phyloP scores from a whole-genome alignment of 2,329 filamentous ascomycete species.

The Epichloe gansuensis region DNA sequence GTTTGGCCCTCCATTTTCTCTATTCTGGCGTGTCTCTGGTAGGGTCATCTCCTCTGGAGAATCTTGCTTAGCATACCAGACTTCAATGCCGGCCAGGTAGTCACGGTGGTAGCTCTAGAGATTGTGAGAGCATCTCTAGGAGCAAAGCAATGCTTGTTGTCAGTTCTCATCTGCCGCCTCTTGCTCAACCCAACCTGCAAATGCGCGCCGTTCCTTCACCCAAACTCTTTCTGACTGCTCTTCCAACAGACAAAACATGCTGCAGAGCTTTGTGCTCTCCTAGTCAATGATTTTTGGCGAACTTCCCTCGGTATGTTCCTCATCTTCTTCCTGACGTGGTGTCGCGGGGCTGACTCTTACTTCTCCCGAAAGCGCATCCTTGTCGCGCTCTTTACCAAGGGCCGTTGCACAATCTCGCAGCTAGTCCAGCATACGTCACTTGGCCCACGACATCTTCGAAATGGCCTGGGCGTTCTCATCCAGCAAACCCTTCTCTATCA shows the following conservation, averaged over 20 bases:
- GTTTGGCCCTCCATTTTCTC: neutral
- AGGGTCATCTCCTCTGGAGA: neutral
- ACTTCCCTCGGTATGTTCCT: constrained; percentile 62
- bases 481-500: constrained; percentile 82
- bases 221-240: constrained; percentile 12
- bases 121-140: constrained; percentile 68
- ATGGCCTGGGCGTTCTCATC: constrained; percentile 72
- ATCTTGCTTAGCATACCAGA: constrained; percentile 1
- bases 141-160: constrained; percentile 48
- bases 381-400: constrained; percentile 62
- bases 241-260: constrained; percentile 53
- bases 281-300: constrained; percentile 88
- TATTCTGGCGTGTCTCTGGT: neutral
- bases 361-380: constrained; percentile 62
- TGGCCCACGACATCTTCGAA: constrained; percentile 60
- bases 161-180: constrained; percentile 20
- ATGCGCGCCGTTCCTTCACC: neutral
- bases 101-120: constrained; percentile 61
- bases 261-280: constrained; percentile 78
- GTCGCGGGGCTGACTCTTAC: constrained; percentile 16
- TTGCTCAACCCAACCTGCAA: constrained; percentile 8
- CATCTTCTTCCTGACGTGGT: constrained; percentile 1
- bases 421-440: constrained; percentile 63
- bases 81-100: constrained; percentile 57
- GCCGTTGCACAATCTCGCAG: constrained; percentile 59